A percentile compares a stretch with the other conserved stretches of the same genome.
Evolutionary conservation across 441 rosid species (phyloP).

Genomic region (Jatropha podagrica): DNA sequence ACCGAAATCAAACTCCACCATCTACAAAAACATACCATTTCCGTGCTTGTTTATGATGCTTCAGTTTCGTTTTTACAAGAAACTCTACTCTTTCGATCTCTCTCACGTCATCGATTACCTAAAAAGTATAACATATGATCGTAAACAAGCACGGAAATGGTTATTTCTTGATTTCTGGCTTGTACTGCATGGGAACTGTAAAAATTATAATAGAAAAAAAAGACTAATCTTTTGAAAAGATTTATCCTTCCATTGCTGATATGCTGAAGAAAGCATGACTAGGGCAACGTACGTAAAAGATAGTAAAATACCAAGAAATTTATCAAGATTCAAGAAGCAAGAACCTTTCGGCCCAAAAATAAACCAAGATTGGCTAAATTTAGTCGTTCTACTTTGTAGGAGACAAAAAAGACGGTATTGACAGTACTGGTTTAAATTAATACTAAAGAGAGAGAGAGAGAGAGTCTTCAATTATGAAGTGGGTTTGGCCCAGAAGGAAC

Average conservation of each 20-base stretch:
- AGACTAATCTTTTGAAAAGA: background rate
- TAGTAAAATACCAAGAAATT: background rate
- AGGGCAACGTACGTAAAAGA: background rate
- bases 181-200: background rate
- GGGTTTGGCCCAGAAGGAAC: slow-evolving; percentile 95
- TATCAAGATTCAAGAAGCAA: background rate
- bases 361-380: background rate
- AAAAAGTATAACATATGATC: background rate
- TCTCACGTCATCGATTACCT: too few relatives aligned
- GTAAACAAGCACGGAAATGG: slow-evolving; percentile 53
- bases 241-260: background rate
- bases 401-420: background rate
- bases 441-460: background rate
- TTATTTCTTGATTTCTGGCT: slow-evolving; percentile 13
- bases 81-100: background rate
- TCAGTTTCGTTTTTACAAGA: slow-evolving; percentile 2
- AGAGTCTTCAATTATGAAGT: slow-evolving; percentile 64
- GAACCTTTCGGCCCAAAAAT: background rate
- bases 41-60: slow-evolving; percentile 49
- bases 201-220: background rate
- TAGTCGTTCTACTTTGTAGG: background rate
- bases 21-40: slow-evolving; percentile 29
- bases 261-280: slow-evolving; percentile 19
- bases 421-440: background rate
- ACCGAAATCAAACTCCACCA: background rate